These are phyloP conservation scores for Tremellales sp. DNA, from an alignment of 1,284 basidiomycete genomes.

Conservation along the genomic window DNA sequence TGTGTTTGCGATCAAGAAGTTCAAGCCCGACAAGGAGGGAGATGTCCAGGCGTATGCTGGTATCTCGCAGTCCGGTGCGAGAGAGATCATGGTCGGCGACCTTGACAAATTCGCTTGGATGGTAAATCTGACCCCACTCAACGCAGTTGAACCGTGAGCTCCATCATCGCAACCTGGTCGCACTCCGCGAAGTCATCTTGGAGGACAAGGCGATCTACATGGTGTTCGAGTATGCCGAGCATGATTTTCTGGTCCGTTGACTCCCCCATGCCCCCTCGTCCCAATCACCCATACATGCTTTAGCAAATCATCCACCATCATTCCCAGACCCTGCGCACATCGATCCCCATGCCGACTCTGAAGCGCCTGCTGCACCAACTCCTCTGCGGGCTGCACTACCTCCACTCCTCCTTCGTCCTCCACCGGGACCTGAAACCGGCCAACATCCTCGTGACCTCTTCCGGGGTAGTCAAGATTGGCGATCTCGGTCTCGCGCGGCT, in stretches of 20 bases:
- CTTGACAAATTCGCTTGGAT: neutral
- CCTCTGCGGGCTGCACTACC: conserved; percentile 89
- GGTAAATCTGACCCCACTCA: neutral
- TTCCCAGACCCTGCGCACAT: conserved; percentile 72
- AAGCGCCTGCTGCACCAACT: conserved; percentile 94
- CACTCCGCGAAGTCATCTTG: conserved; percentile 88
- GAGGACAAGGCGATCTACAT: conserved; percentile 98
- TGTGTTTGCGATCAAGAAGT: conserved; percentile 97
- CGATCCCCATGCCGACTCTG: conserved; percentile 72
- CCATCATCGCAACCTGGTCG: conserved; percentile 85
- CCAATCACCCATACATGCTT: conserved; percentile 2
- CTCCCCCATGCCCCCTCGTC: neutral
- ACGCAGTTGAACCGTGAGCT: conserved; percentile 86
- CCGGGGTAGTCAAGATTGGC: conserved; percentile 93
- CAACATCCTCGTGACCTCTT: conserved; percentile 89
- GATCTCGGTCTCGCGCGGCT: conserved; percentile 92
- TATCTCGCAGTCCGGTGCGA: conserved; percentile 93
- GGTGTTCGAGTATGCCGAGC: conserved; percentile 98
- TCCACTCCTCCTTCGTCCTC: conserved; percentile 91
- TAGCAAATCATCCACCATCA: conserved; percentile 99
- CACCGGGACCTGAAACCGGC: conserved; percentile 98
- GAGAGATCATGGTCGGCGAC: conserved; percentile 81
- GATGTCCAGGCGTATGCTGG: conserved; percentile 91
- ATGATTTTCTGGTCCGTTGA: conserved; percentile 81
- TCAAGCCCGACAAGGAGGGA: conserved; percentile 98